Evolutionary conservation across 2,329 filamentous ascomycete genomes (phyloP).

Genomic region (Phyllosticta citribraziliensis): DNA sequence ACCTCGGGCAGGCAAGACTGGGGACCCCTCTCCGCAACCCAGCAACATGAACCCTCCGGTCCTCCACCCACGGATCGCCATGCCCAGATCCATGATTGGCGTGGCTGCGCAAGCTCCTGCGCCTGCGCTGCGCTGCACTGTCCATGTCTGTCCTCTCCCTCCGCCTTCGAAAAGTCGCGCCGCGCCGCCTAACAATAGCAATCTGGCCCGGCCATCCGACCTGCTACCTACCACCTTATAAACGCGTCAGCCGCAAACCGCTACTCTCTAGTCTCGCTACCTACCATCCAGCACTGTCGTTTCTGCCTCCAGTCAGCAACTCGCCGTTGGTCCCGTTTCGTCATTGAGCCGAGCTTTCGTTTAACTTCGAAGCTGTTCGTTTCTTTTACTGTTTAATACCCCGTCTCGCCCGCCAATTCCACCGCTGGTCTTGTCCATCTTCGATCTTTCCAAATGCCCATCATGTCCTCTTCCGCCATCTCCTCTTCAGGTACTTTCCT

Average conservation of each 20-base stretch:
- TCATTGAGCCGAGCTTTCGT: background rate
- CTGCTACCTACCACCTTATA: background rate
- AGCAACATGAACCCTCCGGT: too few relatives aligned
- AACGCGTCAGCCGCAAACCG: background rate
- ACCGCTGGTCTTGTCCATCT: background rate
- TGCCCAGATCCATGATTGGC: background rate
- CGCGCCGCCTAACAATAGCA: background rate
- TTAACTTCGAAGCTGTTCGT: background rate
- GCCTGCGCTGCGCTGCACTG: background rate
- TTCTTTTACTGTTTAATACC: background rate
- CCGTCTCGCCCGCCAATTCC: background rate
- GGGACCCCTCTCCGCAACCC: background rate
- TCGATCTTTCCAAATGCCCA: background rate
- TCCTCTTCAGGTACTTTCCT: conserved; percentile 18
- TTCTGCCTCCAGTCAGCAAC: background rate
- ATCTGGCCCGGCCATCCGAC: background rate
- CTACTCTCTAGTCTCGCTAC: background rate
- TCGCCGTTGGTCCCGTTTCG: background rate
- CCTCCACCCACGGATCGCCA: background rate
- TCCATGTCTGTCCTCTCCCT: background rate
- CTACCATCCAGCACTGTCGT: background rate
- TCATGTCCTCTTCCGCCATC: conserved; percentile 14
- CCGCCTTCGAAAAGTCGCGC: background rate
- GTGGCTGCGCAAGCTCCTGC: background rate
- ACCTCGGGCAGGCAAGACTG: background rate